Evolutionary conservation across 2,329 filamentous ascomycete genomes (phyloP).

Genomic region (Penicillium hordei): DNA sequence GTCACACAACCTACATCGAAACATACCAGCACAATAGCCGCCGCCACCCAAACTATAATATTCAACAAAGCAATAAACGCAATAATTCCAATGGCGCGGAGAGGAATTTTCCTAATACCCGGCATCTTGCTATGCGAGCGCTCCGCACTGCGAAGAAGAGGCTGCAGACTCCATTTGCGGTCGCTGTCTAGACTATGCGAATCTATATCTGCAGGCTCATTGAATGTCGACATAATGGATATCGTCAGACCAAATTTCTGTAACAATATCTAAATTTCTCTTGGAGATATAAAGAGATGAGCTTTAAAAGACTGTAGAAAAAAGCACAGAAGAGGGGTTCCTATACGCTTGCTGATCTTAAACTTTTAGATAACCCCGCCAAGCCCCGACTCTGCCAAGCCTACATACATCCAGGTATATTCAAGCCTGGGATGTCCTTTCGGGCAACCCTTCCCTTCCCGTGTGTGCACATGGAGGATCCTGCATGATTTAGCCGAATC

Average conservation of each 20-base stretch:
- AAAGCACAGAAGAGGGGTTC: slow-evolving; percentile 2
- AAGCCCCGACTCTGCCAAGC: neutral
- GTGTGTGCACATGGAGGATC: neutral
- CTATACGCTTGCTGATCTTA: neutral
- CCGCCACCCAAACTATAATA: slow-evolving; percentile 57
- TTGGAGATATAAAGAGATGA: neutral
- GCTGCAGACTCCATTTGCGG: slow-evolving; percentile 31
- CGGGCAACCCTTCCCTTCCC: neutral
- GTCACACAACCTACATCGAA: neutral
- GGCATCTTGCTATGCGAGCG: slow-evolving; percentile 54
- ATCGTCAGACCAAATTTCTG: neutral
- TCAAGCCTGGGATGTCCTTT: neutral
- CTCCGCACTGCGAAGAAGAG: slow-evolving; percentile 42
- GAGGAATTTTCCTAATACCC: slow-evolving; percentile 56
- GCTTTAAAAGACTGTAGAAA: neutral
- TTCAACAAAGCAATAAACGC: slow-evolving; percentile 55
- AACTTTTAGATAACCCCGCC: neutral
- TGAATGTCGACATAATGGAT: neutral
- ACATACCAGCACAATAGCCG: slow-evolving; percentile 57
- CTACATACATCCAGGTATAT: neutral
- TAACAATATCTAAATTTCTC: neutral
- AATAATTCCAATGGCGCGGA: slow-evolving; percentile 59
- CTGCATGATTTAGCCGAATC: neutral
- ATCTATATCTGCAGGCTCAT: slow-evolving; percentile 9
- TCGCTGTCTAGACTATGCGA: slow-evolving; percentile 13